These are phyloP conservation scores for Spiraea crenata DNA, from an alignment of 331 rosid species.

Conservation along the genomic window DNA sequence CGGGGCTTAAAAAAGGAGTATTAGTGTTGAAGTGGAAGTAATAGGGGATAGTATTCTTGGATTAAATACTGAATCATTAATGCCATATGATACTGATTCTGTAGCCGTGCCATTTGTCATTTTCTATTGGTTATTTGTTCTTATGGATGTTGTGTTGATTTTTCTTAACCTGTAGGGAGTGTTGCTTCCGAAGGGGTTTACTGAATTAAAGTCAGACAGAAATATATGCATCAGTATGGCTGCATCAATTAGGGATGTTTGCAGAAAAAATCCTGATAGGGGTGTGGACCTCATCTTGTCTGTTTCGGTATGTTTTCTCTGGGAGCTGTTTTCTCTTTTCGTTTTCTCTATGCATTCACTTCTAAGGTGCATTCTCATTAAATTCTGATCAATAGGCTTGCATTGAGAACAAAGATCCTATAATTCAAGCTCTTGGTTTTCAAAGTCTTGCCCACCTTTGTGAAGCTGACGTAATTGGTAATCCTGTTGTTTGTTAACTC, in stretches of 20 bases:
- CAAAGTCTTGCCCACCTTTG: conserved; percentile 96
- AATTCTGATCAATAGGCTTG: conserved; percentile 58
- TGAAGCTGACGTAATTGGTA: conserved; percentile 93
- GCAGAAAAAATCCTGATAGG: conserved; percentile 86
- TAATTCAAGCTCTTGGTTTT: conserved; percentile 80
- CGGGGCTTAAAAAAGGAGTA: not conserved
- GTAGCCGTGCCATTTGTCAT: conserved; percentile 7
- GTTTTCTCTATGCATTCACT: conserved; percentile 29
- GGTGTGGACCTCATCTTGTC: conserved; percentile 94
- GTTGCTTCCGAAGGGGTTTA: conserved; percentile 60
- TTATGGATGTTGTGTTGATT: conserved; percentile 16
- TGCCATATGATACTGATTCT: not conserved
- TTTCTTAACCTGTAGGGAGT: conserved; percentile 50
- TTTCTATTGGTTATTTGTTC: conserved; percentile 19
- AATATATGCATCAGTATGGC: conserved; percentile 74
- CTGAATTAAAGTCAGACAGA: conserved; percentile 63
- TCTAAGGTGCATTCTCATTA: conserved; percentile 25
- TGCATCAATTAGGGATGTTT: conserved; percentile 88
- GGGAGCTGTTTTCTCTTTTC: conserved; percentile 12
- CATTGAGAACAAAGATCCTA: conserved; percentile 75
- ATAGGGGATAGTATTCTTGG: not conserved
- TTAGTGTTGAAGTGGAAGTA: not conserved
- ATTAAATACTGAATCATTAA: not conserved
- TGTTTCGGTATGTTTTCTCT: conserved; percentile 66
- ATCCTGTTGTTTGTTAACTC: conserved; percentile 15